Base-by-base conservation (phyloP, 2,329 filamentous ascomycete genomes). In the Talaromyces sp. region DNA sequence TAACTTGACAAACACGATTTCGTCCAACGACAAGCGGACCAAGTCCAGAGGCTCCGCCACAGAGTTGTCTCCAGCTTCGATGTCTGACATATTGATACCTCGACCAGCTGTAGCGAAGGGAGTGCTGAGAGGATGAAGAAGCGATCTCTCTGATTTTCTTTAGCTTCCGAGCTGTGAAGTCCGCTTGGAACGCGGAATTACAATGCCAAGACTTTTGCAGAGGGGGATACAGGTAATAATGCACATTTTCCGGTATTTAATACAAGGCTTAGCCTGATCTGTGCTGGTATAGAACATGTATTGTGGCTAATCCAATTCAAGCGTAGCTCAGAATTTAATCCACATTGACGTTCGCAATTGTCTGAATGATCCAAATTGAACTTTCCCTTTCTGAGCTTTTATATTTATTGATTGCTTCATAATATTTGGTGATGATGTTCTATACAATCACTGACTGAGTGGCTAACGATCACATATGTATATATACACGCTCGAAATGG, bases 1-100 rank as follows among this genome's bases (percentile, higher is more conserved):
- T 69, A 99, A 85, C 86, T 98, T 98, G 70, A 99, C 94, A 79
- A 97, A 96, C 60, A 99, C 95, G 54, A 95, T 88, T 80, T 99
- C 95, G 78, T 98, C 94, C 57, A 99, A 87, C 71, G 94, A 92
- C 64, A 99, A 87, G 71, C 93, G 92, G 71, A 99, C 95, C 49
- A 99, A 88, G 79, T 98, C 95, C 74, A 99, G 90, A 63, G 96
- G 94, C 82, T 99, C 94, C 62, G 93, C 89, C 65, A 93, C 90
- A 65, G 90, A 86, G 71, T 85, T 83, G 61, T 83, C 77, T 66
- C 86, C 83, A 75, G 93, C 90, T 75, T 90, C 91, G 69, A 84
- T 86, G 79, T 97, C 93, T 72, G 93, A 91, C 93, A 97, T 97
- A 3, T 37, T 56, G 19, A 54, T 54, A 19, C 14, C 52, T 56